These are phyloP conservation scores for Pachyrhizus erosus DNA, from an alignment of 306 rosid genomes.

Conservation along the genomic window DNA sequence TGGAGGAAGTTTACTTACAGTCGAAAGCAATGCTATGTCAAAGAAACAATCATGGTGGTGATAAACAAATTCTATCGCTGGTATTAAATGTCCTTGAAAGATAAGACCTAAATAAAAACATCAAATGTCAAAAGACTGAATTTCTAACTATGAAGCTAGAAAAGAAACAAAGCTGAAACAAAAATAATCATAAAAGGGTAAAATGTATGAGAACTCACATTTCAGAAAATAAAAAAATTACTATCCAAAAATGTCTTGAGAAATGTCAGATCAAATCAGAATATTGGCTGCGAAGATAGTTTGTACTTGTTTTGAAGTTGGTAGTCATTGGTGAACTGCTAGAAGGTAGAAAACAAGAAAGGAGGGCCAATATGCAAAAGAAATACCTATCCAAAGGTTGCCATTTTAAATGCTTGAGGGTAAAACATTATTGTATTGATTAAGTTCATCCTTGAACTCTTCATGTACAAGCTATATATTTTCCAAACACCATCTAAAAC, in stretches of 20 bases:
- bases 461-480: constrained; percentile 5
- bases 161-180: constrained; percentile 36
- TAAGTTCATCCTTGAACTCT: background rate
- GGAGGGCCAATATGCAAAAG: constrained; percentile 13
- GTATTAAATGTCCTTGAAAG: constrained; percentile 76
- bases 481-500: constrained; percentile 20
- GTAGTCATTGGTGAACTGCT: background rate
- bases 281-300: constrained; percentile 5
- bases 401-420: background rate
- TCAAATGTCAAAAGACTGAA: constrained; percentile 32
- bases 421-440: background rate
- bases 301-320: constrained; percentile 18
- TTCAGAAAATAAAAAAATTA: constrained; percentile 1
- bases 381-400: constrained; percentile 21
- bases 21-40: constrained; percentile 83
- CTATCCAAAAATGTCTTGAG: constrained; percentile 11
- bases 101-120: constrained; percentile 69
- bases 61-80: constrained; percentile 77
- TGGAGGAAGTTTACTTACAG: constrained; percentile 62
- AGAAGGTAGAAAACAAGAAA: constrained; percentile 12
- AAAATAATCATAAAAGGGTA: constrained; percentile 4
- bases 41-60: constrained; percentile 83
- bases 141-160: constrained; percentile 36
- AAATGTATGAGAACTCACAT: constrained; percentile 10
- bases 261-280: constrained; percentile 21